Percentiles rank a stretch among this genome's conserved stretches.
These are phyloP conservation scores for Pseudogymnoascus sp. DNA, from an alignment of 2,329 filamentous ascomycete species.

Conservation along the genomic window DNA sequence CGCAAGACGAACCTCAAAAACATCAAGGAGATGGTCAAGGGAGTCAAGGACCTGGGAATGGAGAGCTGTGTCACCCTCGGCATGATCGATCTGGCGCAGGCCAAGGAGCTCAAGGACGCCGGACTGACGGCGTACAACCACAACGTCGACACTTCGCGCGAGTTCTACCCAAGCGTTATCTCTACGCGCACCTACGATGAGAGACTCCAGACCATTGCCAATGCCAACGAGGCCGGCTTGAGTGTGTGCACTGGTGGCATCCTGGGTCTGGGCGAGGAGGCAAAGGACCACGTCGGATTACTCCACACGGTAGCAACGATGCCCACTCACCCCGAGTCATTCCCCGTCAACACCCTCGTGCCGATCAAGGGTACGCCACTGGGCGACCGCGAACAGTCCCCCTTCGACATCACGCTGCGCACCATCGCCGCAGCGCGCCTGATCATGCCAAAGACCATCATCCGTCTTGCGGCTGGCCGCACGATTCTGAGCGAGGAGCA, in stretches of 20 bases:
- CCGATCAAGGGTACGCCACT: slow-evolving; percentile 86
- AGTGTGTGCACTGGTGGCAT: slow-evolving; percentile 89
- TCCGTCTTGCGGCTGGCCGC: slow-evolving; percentile 75
- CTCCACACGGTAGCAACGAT: slow-evolving; percentile 76
- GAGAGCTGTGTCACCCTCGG: slow-evolving; percentile 89
- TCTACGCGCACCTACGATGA: slow-evolving; percentile 83
- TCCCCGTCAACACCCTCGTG: slow-evolving; percentile 85
- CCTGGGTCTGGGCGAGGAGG: slow-evolving; percentile 71
- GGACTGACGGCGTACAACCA: slow-evolving; percentile 91
- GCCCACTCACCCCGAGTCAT: slow-evolving; percentile 76
- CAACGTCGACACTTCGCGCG: slow-evolving; percentile 83
- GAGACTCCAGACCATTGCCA: slow-evolving; percentile 66
- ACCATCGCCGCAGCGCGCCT: slow-evolving; percentile 79
- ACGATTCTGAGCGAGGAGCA: slow-evolving; percentile 82
- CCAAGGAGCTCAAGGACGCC: slow-evolving; percentile 71
- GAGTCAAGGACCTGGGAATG: slow-evolving; percentile 75
- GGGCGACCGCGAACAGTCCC: slow-evolving; percentile 62
- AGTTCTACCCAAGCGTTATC: slow-evolving; percentile 82
- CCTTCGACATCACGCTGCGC: slow-evolving; percentile 70
- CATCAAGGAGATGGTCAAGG: slow-evolving; percentile 77
- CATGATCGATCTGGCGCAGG: slow-evolving; percentile 79
- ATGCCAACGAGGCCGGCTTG: slow-evolving; percentile 79
- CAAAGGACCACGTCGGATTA: slow-evolving; percentile 72
- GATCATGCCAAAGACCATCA: slow-evolving; percentile 77
- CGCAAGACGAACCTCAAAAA: slow-evolving; percentile 77